Percentiles rank a stretch among this genome's conserved stretches.
These are phyloP conservation scores for Nemania sp. DNA, from an alignment of 2,329 filamentous ascomycete species.

Conservation along the genomic window DNA sequence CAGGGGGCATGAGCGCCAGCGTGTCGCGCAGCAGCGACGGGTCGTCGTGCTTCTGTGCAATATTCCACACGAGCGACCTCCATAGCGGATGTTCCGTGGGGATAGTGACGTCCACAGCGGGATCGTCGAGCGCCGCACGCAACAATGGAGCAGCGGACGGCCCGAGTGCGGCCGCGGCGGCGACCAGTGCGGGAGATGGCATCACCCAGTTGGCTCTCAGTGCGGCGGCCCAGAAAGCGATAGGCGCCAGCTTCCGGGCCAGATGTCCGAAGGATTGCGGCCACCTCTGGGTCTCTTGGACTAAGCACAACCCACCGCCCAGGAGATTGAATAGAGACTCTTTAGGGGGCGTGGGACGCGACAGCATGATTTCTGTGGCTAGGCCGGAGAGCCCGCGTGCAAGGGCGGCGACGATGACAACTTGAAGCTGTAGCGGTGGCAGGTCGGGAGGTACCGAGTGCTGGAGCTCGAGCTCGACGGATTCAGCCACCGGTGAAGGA, in stretches of 20 bases:
- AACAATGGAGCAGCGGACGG: constrained; percentile 8
- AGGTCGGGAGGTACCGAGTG: background rate
- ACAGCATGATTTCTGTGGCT: constrained; percentile 9
- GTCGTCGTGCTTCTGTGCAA: constrained; percentile 12
- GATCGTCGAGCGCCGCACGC: constrained; percentile 6
- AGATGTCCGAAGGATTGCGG: too few species aligned
- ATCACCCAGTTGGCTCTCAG: constrained; percentile 13
- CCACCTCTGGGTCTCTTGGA: too few species aligned
- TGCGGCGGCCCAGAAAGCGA: constrained; percentile 13
- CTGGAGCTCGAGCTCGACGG: too few species aligned
- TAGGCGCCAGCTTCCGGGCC: background rate
- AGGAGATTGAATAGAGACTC: constrained; percentile 17
- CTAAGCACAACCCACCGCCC: background rate
- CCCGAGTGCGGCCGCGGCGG: background rate
- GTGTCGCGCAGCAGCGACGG: constrained; percentile 15
- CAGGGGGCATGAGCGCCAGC: constrained; percentile 3
- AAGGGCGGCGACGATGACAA: constrained; percentile 17
- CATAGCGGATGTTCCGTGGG: background rate
- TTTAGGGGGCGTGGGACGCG: constrained; percentile 7
- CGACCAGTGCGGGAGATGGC: constrained; percentile 12
- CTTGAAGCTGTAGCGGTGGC: constrained; percentile 16
- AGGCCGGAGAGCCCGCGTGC: constrained; percentile 6
- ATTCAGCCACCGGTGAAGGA: background rate
- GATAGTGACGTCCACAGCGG: constrained; percentile 10
- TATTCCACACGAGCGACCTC: background rate